phyloP scores from a whole-genome alignment of 139 green algal genomes.

The Astrephomene gubernaculifera region DNA sequence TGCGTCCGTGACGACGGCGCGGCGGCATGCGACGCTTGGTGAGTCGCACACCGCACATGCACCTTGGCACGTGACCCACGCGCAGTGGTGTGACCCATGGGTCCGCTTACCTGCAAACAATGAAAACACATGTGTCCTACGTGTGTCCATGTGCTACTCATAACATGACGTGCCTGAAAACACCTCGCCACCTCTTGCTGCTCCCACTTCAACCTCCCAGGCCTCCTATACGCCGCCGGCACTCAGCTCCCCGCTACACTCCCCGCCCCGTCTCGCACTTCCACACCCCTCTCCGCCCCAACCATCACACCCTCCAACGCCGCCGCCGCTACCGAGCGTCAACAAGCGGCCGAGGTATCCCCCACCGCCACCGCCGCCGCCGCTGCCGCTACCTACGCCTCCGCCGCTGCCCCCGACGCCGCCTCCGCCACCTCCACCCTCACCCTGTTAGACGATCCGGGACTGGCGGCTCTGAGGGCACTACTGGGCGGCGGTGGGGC shows the following conservation, averaged over 20 bases:
- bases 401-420: not conserved
- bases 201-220: not conserved
- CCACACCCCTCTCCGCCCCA: not conserved
- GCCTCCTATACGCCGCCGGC: conserved; percentile 32
- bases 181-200: too few relatives aligned
- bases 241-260: conserved; percentile 24
- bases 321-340: not conserved
- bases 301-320: not conserved
- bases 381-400: not conserved
- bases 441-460: conserved; percentile 10
- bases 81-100: not conserved
- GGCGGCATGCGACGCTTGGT: not conserved
- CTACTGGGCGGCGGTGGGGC: conserved; percentile 20
- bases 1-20: not conserved
- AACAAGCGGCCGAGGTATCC: not conserved
- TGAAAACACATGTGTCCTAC: not conserved
- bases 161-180: not conserved
- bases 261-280: too few relatives aligned
- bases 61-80: not conserved
- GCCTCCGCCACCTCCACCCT: not conserved
- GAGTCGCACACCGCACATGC: not conserved
- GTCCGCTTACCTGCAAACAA: not conserved
- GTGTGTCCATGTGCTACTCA: not conserved
- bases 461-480: conserved; percentile 3
- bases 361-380: not conserved